A percentile compares a stretch with the other conserved stretches of the same genome.
These are phyloP conservation scores for Colletotrichum filicis DNA, from an alignment of 2,329 filamentous ascomycete species.

Conservation along the genomic window DNA sequence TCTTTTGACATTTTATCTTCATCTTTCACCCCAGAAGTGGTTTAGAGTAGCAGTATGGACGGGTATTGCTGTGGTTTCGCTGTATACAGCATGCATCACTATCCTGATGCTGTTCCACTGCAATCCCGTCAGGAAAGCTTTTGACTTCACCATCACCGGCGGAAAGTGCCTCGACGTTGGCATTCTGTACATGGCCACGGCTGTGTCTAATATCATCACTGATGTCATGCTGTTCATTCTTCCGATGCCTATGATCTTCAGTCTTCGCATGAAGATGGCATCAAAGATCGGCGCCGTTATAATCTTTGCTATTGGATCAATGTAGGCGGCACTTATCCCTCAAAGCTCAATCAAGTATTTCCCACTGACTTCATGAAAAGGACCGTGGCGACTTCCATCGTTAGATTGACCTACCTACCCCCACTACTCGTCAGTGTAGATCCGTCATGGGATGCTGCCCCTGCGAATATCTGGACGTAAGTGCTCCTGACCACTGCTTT, in stretches of 20 bases:
- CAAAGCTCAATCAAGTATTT: too few species aligned
- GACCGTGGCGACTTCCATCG: conserved; percentile 27
- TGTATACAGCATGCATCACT: conserved; percentile 46
- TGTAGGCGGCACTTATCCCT: conserved; percentile 33
- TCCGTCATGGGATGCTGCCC: conserved; percentile 30
- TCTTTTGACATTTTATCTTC: conserved; percentile 51
- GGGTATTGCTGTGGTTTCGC: conserved; percentile 42
- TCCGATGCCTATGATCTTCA: conserved; percentile 57
- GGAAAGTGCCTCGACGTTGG: conserved; percentile 57
- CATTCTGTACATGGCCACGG: conserved; percentile 60
- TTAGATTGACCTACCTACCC: conserved; percentile 21
- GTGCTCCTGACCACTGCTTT: background rate
- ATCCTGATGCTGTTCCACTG: conserved; percentile 51
- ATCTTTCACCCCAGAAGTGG: conserved; percentile 47
- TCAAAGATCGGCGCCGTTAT: conserved; percentile 58
- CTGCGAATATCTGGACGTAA: conserved; percentile 33
- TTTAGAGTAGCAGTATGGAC: conserved; percentile 46
- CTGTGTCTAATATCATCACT: conserved; percentile 58
- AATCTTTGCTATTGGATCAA: conserved; percentile 56
- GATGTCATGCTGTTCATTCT: conserved; percentile 59
- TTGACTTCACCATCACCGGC: conserved; percentile 42
- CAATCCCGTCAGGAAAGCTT: conserved; percentile 45
- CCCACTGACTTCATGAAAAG: background rate
- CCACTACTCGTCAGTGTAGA: conserved; percentile 17
- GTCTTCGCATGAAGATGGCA: conserved; percentile 54